A percentile compares a stretch with the other conserved stretches of the same genome.
phyloP scores from a whole-genome alignment of 106 monocot genomes.

The Acanthochlamys bracteata region DNA sequence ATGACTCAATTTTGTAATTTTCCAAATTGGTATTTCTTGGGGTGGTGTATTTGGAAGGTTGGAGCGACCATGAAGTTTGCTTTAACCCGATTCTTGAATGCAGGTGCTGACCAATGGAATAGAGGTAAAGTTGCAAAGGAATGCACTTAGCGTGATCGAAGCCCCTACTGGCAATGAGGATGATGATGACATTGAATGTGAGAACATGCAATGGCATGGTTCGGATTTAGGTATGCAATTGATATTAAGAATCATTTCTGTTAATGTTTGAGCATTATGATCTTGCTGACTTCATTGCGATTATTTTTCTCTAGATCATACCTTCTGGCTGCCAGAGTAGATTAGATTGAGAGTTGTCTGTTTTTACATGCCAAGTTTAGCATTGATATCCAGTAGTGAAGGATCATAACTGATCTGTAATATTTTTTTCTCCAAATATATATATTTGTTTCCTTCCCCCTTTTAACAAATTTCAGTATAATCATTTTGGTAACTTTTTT shows the following conservation, averaged over 20 bases:
- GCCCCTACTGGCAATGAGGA: conserved; percentile 17
- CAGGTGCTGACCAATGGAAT: conserved; percentile 22
- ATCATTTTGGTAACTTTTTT: too few relatives aligned
- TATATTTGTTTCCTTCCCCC: too few relatives aligned
- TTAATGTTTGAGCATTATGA: neutral
- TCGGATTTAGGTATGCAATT: conserved; percentile 11
- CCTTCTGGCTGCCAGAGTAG: too few relatives aligned
- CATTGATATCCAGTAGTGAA: neutral
- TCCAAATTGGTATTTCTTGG: neutral
- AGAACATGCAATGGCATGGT: conserved; percentile 10
- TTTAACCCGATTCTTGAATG: neutral
- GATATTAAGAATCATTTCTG: neutral
- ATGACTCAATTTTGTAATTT: neutral
- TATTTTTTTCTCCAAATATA: too few relatives aligned
- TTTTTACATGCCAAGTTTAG: neutral
- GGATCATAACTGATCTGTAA: too few relatives aligned
- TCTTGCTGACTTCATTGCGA: neutral
- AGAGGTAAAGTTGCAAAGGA: conserved; percentile 23
- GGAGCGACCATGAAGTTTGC: neutral
- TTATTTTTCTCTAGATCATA: neutral
- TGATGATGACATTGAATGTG: conserved; percentile 16
- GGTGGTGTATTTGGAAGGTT: neutral
- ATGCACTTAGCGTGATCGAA: conserved; percentile 23
- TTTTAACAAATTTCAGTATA: too few relatives aligned
- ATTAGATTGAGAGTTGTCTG: neutral